Conservation (phyloP, 2,329 filamentous ascomycete genomes). For the Trichoderma arundinaceum region DNA sequence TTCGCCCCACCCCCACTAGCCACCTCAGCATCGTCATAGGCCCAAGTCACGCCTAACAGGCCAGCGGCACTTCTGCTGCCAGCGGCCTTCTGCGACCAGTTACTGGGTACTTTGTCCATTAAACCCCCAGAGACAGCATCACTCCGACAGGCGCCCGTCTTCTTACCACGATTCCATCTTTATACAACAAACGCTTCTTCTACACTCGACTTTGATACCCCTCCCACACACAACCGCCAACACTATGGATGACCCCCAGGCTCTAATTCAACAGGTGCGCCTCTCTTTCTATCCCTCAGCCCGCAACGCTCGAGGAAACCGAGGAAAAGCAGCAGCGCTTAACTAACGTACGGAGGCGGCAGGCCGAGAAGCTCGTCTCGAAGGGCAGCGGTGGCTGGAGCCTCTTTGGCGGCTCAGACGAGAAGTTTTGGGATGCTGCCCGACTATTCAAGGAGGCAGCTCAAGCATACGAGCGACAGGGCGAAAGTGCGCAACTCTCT, state of each 20-base stretch:
- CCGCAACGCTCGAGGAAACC: constrained; percentile 15
- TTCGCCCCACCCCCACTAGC: constrained; percentile 30
- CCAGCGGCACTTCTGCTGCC: constrained; percentile 2
- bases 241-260: constrained; percentile 77
- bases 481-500: constrained; percentile 66
- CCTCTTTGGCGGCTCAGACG: constrained; percentile 83
- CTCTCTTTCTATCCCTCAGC: constrained; percentile 35
- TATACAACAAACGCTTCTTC: neutral
- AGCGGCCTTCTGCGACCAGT: neutral
- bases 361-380: constrained; percentile 86
- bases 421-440: constrained; percentile 89
- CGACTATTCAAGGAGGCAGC: constrained; percentile 87
- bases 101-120: constrained; percentile 13
- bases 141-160: neutral
- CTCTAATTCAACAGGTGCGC: constrained; percentile 75
- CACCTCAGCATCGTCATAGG: constrained; percentile 30
- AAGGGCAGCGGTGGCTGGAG: constrained; percentile 82
- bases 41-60: constrained; percentile 20
- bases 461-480: constrained; percentile 89
- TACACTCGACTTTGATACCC: neutral
- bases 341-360: constrained; percentile 24
- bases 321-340: neutral
- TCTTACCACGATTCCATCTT: constrained; percentile 9
- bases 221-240: neutral
- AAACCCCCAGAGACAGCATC: neutral